These are phyloP conservation scores for Pittosporum tobira DNA, from an alignment of 129 eudicot species.

Conservation along the genomic window DNA sequence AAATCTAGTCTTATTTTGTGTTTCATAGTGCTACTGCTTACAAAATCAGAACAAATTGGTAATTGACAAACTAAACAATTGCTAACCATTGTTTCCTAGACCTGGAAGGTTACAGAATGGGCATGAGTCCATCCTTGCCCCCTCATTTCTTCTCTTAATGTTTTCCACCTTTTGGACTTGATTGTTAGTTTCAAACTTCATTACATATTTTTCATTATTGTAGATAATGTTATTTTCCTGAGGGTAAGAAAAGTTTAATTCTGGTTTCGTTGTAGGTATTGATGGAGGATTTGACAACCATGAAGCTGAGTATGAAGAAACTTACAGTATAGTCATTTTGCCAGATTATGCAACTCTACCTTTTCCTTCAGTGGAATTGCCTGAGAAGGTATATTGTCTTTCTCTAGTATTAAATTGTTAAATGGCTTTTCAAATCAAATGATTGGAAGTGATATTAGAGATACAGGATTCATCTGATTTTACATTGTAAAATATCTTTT, in stretches of 20 bases:
- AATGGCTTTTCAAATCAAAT: too few relatives aligned
- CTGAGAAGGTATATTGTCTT: constrained; percentile 55
- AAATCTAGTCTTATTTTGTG: too few relatives aligned
- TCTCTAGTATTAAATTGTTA: not conserved
- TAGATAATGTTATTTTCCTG: not conserved
- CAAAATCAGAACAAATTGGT: not conserved
- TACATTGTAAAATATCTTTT: not conserved
- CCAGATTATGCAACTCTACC: constrained; percentile 63
- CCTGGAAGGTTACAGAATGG: not conserved
- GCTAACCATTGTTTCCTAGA: not conserved
- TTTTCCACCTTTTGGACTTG: not conserved
- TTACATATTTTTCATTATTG: not conserved
- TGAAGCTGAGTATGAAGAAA: constrained; percentile 69
- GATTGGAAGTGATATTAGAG: not conserved
- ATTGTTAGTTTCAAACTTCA: not conserved
- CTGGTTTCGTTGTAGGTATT: constrained; percentile 43
- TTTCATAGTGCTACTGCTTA: too few relatives aligned
- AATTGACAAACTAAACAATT: not conserved
- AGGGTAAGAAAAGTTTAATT: too few relatives aligned
- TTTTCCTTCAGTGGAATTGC: constrained; percentile 84
- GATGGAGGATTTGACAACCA: constrained; percentile 88
- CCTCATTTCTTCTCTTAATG: not conserved
- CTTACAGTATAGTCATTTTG: constrained; percentile 51
- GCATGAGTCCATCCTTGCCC: not conserved
- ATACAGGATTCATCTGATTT: not conserved